phyloP scores from a whole-genome alignment of 148 eudicot species.

The Linanthus parryae region DNA sequence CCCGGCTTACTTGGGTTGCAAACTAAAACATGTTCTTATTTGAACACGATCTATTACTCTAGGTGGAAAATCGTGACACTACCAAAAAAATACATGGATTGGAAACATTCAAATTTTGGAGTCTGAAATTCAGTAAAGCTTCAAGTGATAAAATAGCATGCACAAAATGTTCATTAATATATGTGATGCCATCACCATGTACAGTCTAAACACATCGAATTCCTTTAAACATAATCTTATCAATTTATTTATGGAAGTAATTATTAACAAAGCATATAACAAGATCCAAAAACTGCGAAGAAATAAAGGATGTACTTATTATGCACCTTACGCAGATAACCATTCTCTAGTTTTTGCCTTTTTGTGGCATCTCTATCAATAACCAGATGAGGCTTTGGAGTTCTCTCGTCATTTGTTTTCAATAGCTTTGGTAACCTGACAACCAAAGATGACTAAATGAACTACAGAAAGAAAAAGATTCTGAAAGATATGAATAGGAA shows the following conservation, averaged over 20 bases:
- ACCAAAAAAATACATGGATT: background rate
- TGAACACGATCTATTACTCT: background rate
- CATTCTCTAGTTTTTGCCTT: constrained; percentile 75
- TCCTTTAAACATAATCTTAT: no score
- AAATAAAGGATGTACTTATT: background rate
- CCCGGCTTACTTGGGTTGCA: no score
- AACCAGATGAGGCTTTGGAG: constrained; percentile 24
- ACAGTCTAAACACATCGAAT: background rate
- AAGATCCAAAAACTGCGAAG: background rate
- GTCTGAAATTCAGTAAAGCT: background rate
- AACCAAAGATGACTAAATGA: constrained; percentile 2
- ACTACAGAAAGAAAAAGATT: background rate
- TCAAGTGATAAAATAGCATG: background rate
- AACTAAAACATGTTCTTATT: background rate
- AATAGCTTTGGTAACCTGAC: constrained; percentile 38
- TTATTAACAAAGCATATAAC: no score
- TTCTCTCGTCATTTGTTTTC: constrained; percentile 16
- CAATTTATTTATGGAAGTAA: no score
- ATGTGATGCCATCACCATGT: background rate
- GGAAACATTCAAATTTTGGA: no score
- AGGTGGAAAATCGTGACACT: background rate
- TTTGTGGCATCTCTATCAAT: constrained; percentile 42
- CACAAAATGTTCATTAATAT: background rate
- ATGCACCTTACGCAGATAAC: constrained; percentile 61
- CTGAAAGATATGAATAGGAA: background rate